Evolutionary conservation across 2,329 filamentous ascomycete species (phyloP).

Genomic region (Cordyceps fumosorosea): DNA sequence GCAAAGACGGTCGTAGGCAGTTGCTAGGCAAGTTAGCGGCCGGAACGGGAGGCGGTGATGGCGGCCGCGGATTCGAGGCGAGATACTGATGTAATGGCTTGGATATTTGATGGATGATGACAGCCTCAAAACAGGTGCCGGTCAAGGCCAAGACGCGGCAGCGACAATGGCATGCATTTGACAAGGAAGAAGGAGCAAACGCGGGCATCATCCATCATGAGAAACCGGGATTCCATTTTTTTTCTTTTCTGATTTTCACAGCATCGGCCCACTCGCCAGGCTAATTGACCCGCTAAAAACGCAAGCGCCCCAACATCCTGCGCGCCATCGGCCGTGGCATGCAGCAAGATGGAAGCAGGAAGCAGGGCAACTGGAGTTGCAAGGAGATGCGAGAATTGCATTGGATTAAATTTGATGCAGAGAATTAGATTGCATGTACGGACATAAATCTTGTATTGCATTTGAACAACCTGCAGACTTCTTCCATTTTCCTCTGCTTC

Average conservation of each 20-base stretch:
- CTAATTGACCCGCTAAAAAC: background rate
- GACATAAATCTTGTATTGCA: too few species aligned
- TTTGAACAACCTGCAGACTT: too few species aligned
- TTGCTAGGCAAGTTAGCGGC: background rate
- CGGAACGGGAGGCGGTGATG: background rate
- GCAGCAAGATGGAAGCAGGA: background rate
- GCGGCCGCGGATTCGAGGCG: background rate
- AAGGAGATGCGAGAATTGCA: too few species aligned
- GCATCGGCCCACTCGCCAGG: background rate
- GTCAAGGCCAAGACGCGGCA: too few species aligned
- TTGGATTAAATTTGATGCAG: too few species aligned
- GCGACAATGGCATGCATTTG: background rate
- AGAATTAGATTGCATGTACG: too few species aligned
- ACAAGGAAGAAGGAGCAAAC: background rate
- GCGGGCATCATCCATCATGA: too few species aligned
- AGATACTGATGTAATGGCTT: background rate
- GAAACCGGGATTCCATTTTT: background rate
- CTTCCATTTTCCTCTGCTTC: background rate
- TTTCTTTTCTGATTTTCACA: background rate
- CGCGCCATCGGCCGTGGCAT: conserved; percentile 5
- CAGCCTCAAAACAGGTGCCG: background rate
- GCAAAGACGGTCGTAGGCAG: background rate
- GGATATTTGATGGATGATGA: background rate
- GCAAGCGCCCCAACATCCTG: conserved; percentile 7
- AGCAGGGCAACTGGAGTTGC: too few species aligned